Base-by-base conservation (phyloP, 768 basidiomycete genomes). In the Amanita pseudoporphyria region DNA sequence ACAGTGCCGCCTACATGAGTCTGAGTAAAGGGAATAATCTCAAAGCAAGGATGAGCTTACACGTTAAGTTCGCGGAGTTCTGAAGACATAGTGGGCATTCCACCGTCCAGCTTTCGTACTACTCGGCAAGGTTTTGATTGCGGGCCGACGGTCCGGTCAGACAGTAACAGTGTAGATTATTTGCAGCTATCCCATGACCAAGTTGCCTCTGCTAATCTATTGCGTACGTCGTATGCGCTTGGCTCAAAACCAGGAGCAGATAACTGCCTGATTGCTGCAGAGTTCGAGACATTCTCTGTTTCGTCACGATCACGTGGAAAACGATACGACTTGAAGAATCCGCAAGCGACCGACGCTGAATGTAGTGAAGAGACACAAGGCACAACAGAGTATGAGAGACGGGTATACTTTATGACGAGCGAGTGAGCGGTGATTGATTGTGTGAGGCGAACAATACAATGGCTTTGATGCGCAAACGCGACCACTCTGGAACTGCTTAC, bases 41-140 rank as follows among this genome's bases (percentile, higher is more conserved):
- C 42, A 2, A 6, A 13, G 62, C 80, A 53, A 64, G 87, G 87
- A 90, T 88, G 89, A 89, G 49, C 89, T 67, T 18, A 83, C 74
- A 58, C n/a, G n/a, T 86, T 85, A 33, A 88, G 58, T 63, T 79
- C 84, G 50, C 65, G 54, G 32, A 67, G 53, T 53, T 70, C 66
- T 51, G 60, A 52, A 28, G 26, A 28, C 7, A 28, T 28, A 7
- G 26, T 28, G 26, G 26, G 26, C 7, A 28, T n/a, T n/a, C n/a
- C n/a, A n/a, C n/a, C n/a, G n/a, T n/a, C n/a, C n/a, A n/a, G n/a
- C n/a, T n/a, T n/a, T n/a, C n/a, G n/a, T n/a, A n/a, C n/a, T n/a
- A n/a, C n/a, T n/a, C n/a, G n/a, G n/a, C n/a, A n/a, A n/a, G n/a
- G n/a, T n/a, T n/a, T n/a, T n/a, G n/a, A n/a, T n/a, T 7, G 26